These are phyloP conservation scores for Epichloe baconii DNA, from an alignment of 2,329 filamentous ascomycete genomes.

Conservation along the genomic window DNA sequence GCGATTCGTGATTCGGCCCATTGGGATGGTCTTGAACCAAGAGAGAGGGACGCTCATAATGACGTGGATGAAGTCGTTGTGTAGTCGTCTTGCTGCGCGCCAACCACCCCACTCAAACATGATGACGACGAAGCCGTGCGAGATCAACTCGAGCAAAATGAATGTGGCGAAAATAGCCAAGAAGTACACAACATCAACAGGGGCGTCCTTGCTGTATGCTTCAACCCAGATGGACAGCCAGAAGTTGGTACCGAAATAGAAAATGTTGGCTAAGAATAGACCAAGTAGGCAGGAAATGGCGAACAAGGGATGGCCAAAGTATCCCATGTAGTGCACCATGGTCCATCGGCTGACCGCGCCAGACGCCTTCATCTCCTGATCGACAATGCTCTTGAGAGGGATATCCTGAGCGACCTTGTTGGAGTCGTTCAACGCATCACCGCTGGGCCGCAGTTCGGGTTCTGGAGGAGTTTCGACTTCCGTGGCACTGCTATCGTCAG, in stretches of 20 bases:
- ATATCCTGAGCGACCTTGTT: constrained; percentile 24
- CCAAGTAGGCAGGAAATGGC: constrained; percentile 25
- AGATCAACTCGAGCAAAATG: constrained; percentile 28
- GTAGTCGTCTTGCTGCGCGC: constrained; percentile 40
- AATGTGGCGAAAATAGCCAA: constrained; percentile 38
- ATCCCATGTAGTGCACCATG: constrained; percentile 38
- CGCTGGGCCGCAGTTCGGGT: constrained; percentile 16
- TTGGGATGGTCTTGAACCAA: constrained; percentile 42
- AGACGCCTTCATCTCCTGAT: constrained; percentile 34
- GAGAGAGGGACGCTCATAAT: constrained; percentile 40
- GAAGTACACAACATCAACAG: constrained; percentile 35
- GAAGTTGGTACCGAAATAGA: constrained; percentile 28
- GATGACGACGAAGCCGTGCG: constrained; percentile 29
- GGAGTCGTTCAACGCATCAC: constrained; percentile 17
- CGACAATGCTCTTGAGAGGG: constrained; percentile 28
- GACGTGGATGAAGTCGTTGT: constrained; percentile 37
- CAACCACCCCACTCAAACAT: constrained; percentile 42
- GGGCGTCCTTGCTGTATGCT: constrained; percentile 30
- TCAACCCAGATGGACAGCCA: constrained; percentile 43
- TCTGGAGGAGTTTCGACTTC: constrained; percentile 16
- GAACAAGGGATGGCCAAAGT: constrained; percentile 34
- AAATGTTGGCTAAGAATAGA: constrained; percentile 27
- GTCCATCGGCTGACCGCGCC: constrained; percentile 30
- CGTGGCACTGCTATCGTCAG: constrained; percentile 18
- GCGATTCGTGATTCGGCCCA: constrained; percentile 40